A percentile compares a stretch with the other conserved stretches of the same genome.
phyloP scores from a whole-genome alignment of 768 basidiomycete species.

The Phlegmacium glaucopus region DNA sequence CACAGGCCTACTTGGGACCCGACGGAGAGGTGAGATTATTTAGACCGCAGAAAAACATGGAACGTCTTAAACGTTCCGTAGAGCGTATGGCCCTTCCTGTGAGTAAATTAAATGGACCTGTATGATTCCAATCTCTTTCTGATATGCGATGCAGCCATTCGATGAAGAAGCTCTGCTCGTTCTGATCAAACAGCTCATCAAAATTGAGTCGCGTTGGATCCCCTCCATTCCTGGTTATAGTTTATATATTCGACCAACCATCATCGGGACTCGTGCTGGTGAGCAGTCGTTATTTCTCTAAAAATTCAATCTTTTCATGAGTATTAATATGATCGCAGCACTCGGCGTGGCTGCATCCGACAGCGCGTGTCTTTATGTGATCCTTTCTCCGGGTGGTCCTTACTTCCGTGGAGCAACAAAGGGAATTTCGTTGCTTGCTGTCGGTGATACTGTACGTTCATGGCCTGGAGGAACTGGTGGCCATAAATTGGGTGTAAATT shows the following conservation, averaged over 20 bases:
- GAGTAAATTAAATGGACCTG: conserved; percentile 16
- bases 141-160: conserved; percentile 49
- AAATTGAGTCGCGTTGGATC: conserved; percentile 81
- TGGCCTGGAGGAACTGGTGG: conserved; percentile 72
- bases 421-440: conserved; percentile 38
- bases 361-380: conserved; percentile 71
- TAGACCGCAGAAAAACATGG: conserved; percentile 84
- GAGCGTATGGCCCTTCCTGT: conserved; percentile 74
- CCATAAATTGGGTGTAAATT: conserved; percentile 74
- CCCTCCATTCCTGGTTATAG: conserved; percentile 70
- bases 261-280: conserved; percentile 54
- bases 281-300: conserved; percentile 38
- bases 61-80: conserved; percentile 66
- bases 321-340: conserved; percentile 17
- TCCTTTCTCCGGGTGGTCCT: conserved; percentile 69
- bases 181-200: conserved; percentile 73
- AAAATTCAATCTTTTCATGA: conserved; percentile 37
- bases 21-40: conserved; percentile 76
- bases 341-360: conserved; percentile 69
- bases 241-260: conserved; percentile 83
- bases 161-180: conserved; percentile 62
- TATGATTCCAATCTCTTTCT: background rate
- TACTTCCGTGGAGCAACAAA: conserved; percentile 74
- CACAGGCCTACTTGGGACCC: conserved; percentile 68
- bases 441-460: conserved; percentile 37